Conservation (phyloP, 805 yeast species). For the Torulaspora quercuum region DNA sequence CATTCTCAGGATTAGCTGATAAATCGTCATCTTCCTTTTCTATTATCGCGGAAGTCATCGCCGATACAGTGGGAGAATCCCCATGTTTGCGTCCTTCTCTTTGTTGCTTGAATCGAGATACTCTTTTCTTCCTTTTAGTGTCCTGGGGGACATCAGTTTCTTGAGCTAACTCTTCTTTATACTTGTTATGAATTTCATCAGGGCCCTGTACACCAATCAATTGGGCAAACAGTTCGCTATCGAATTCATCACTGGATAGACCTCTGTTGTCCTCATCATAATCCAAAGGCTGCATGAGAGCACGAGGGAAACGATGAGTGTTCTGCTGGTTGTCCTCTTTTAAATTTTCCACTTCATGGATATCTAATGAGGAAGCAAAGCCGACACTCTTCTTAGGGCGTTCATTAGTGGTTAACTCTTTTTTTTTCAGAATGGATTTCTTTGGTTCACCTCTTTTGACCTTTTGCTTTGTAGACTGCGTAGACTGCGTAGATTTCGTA, state of each 20-base stretch:
- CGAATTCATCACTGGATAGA: slow-evolving; percentile 27
- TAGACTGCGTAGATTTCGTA: too few relatives aligned
- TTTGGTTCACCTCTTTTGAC: slow-evolving; percentile 1
- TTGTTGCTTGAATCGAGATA: slow-evolving; percentile 34
- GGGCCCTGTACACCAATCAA: slow-evolving; percentile 34
- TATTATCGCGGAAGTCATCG: slow-evolving; percentile 3
- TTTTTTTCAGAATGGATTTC: slow-evolving; percentile 22
- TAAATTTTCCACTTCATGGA: slow-evolving; percentile 35
- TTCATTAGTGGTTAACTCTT: slow-evolving; percentile 2
- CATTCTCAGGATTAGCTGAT: not conserved
- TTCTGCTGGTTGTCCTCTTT: slow-evolving; percentile 34
- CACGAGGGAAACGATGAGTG: slow-evolving; percentile 22
- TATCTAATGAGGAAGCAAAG: slow-evolving; percentile 34
- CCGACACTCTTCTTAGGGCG: slow-evolving; percentile 31
- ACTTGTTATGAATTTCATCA: slow-evolving; percentile 32
- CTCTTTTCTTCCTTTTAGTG: slow-evolving; percentile 21
- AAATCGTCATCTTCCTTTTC: slow-evolving; percentile 8
- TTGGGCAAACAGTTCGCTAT: slow-evolving; percentile 33
- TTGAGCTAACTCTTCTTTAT: slow-evolving; percentile 15
- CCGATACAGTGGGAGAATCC: not conserved
- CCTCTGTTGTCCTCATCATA: slow-evolving; percentile 2
- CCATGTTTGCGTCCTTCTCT: slow-evolving; percentile 12
- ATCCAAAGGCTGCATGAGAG: slow-evolving; percentile 2
- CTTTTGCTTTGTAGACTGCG: too few relatives aligned
- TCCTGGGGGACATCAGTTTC: too few relatives aligned